Conservation (phyloP, 2,329 filamentous ascomycete genomes). For the Capronia coronata region DNA sequence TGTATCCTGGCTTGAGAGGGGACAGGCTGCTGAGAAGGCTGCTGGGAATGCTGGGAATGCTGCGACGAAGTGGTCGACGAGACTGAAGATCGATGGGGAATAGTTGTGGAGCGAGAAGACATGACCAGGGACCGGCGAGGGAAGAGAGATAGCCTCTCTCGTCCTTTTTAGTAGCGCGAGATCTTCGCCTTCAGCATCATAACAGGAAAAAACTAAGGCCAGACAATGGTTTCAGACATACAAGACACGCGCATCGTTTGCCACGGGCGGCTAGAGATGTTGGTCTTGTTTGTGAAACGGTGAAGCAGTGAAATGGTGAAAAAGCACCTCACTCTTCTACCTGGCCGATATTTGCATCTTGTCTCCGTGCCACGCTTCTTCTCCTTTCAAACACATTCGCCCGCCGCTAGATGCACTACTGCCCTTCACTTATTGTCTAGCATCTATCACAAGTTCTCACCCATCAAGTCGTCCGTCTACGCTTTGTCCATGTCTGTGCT, state of each 20-base stretch:
- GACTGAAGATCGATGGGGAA: conserved; percentile 23
- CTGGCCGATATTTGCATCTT: not conserved
- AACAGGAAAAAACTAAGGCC: conserved; percentile 3
- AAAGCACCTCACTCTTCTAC: too few species aligned
- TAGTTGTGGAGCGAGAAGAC: conserved; percentile 24
- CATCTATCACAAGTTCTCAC: too few species aligned
- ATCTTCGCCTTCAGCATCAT: not conserved
- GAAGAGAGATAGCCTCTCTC: conserved; percentile 6
- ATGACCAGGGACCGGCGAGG: conserved; percentile 19
- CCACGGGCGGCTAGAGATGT: conserved; percentile 14
- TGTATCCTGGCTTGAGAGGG: conserved; percentile 6
- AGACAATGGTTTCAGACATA: conserved; percentile 4
- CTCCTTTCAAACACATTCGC: not conserved
- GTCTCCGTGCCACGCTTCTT: not conserved
- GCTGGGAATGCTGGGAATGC: conserved; percentile 14
- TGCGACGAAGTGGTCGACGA: conserved; percentile 22
- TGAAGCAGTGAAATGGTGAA: not conserved
- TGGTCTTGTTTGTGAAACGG: not conserved
- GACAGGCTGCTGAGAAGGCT: conserved; percentile 15
- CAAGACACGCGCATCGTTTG: conserved; percentile 16
- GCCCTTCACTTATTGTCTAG: too few species aligned
- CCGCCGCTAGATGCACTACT: too few species aligned
- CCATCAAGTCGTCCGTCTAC: too few species aligned
- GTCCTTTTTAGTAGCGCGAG: not conserved
- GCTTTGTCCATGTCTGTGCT: too few species aligned